phyloP scores from a whole-genome alignment of 1,284 basidiomycete species.

The Fomitopsis pinicola region DNA sequence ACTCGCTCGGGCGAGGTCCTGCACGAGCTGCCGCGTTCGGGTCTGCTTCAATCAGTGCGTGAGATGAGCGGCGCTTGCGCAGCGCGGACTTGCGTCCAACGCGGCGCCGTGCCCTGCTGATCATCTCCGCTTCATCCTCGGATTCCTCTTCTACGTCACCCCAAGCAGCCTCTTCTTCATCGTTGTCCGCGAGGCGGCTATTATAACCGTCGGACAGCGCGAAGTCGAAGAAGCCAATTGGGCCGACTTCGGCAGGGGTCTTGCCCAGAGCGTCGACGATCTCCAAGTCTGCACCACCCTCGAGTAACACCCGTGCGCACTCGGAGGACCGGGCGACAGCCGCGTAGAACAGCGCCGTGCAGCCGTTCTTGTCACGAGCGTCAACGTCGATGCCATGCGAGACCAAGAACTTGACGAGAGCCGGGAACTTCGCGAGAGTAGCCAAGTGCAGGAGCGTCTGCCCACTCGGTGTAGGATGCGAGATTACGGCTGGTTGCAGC shows the following conservation, averaged over 20 bases:
- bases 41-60: neutral
- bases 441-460: conserved; percentile 90
- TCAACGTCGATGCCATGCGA: conserved; percentile 76
- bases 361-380: conserved; percentile 85
- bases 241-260: conserved; percentile 76
- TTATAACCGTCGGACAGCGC: conserved; percentile 25
- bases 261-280: conserved; percentile 76
- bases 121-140: conserved; percentile 30
- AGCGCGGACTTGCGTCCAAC: conserved; percentile 13
- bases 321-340: conserved; percentile 63
- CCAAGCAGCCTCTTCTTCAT: conserved; percentile 63
- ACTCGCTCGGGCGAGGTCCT: neutral
- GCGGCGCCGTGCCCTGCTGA: conserved; percentile 11
- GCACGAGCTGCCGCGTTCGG: conserved; percentile 7
- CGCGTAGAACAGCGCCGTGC: conserved; percentile 87
- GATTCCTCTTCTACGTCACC: conserved; percentile 68
- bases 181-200: conserved; percentile 22
- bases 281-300: conserved; percentile 77
- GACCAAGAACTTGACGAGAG: conserved; percentile 72
- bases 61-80: conserved; percentile 13
- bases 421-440: conserved; percentile 74
- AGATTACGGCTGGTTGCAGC: conserved; percentile 50
- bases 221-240: conserved; percentile 52
- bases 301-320: conserved; percentile 68
- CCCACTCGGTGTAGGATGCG: conserved; percentile 60